A percentile compares a stretch with the other conserved stretches of the same genome.
These are phyloP conservation scores for Chlamydomonas applanata DNA, from an alignment of 139 green algal genomes.

Conservation along the genomic window DNA sequence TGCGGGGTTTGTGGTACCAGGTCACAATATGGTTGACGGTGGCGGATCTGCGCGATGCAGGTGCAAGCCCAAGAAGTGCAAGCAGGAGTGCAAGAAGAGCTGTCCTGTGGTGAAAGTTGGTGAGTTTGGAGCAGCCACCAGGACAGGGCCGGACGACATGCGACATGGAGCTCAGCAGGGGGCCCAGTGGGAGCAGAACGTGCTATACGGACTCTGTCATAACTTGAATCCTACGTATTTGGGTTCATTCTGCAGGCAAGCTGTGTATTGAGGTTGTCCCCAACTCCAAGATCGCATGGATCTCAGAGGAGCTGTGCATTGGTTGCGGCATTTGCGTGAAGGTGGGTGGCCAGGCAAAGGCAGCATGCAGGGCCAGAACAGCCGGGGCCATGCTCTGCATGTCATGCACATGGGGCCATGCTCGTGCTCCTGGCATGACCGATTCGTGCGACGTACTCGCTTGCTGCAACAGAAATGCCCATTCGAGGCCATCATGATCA, in stretches of 20 bases:
- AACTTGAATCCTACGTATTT: neutral
- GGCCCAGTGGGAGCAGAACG: too few relatives aligned
- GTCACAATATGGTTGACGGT: neutral
- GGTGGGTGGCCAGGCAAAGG: conserved; percentile 38
- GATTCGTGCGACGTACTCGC: neutral
- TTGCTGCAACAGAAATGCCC: conserved; percentile 90
- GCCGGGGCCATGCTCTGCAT: neutral
- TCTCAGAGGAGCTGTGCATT: conserved; percentile 99
- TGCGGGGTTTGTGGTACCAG: neutral
- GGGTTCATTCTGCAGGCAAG: conserved; percentile 74
- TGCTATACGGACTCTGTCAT: too few relatives aligned
- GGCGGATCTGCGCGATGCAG: conserved; percentile 38
- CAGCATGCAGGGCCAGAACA: neutral
- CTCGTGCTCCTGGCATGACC: neutral
- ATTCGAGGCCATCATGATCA: conserved; percentile 99
- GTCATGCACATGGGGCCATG: neutral
- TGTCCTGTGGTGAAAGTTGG: conserved; percentile 98
- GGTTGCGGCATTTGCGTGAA: conserved; percentile 99
- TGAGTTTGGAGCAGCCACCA: conserved; percentile 21
- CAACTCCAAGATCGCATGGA: conserved; percentile 88
- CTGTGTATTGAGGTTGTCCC: conserved; percentile 93
- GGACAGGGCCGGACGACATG: neutral
- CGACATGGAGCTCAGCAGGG: too few relatives aligned
- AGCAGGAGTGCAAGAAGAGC: conserved; percentile 98
- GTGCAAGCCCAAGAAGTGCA: conserved; percentile 98